phyloP scores from a whole-genome alignment of 2,329 filamentous ascomycete genomes.

The Grosmannia huntii region DNA sequence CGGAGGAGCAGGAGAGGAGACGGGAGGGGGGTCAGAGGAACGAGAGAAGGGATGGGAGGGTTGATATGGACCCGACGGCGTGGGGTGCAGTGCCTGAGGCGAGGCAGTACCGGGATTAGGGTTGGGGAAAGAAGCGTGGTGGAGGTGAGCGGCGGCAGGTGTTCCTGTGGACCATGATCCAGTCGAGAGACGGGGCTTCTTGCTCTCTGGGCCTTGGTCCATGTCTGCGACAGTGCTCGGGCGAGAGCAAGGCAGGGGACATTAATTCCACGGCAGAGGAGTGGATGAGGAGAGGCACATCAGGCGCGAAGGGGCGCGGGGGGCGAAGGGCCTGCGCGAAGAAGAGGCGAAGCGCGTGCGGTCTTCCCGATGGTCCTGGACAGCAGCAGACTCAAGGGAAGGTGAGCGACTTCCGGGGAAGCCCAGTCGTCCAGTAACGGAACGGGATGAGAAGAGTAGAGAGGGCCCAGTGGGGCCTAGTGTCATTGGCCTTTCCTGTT shows the following conservation, averaged over 20 bases:
- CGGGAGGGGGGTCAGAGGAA: conserved; percentile 20
- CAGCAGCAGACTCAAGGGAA: not conserved
- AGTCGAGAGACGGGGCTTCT: conserved; percentile 43
- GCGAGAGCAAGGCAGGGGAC: conserved; percentile 10
- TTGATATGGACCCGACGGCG: conserved; percentile 26
- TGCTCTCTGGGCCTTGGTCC: conserved; percentile 47
- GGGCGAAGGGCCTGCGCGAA: not conserved
- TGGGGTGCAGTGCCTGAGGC: conserved; percentile 17
- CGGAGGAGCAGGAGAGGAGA: conserved; percentile 1
- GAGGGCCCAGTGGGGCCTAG: not conserved
- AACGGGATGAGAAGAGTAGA: not conserved
- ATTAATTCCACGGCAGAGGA: conserved; percentile 13
- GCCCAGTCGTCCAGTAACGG: not conserved
- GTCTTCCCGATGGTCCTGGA: not conserved
- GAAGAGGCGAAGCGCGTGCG: not conserved
- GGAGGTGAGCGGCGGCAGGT: conserved; percentile 1
- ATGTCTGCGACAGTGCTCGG: conserved; percentile 31
- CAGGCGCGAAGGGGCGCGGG: conserved; percentile 1
- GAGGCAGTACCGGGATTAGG: conserved; percentile 21
- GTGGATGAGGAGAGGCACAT: conserved; percentile 7
- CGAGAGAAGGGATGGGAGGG: conserved; percentile 24
- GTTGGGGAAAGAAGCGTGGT: conserved; percentile 30
- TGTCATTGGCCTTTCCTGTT: not conserved
- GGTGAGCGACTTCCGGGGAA: not conserved
- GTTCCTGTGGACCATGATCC: conserved; percentile 12